Conservation (phyloP, 2,329 filamentous ascomycete genomes). For the Knoxdaviesia proteae region DNA sequence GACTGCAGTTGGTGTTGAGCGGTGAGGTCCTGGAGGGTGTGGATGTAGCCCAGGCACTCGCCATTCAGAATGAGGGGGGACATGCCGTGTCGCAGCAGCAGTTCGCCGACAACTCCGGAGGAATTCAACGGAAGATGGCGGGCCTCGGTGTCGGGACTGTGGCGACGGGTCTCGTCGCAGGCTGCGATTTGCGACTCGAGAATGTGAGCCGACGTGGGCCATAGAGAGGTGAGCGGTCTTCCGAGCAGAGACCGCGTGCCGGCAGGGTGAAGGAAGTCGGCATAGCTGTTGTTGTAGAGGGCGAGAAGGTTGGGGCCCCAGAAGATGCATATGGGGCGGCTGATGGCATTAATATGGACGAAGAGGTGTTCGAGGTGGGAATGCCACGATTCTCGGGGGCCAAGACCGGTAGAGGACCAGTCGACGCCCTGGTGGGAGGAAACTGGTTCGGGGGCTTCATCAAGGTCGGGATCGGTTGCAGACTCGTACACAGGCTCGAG, state of each 20-base stretch:
- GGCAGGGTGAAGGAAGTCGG: conserved; percentile 21
- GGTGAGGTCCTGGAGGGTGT: conserved; percentile 25
- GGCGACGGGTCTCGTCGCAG: not conserved
- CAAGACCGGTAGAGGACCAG: conserved; percentile 25
- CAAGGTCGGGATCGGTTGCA: too few relatives aligned
- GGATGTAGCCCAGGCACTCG: conserved; percentile 23
- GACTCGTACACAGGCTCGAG: too few relatives aligned
- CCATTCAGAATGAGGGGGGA: conserved; percentile 5
- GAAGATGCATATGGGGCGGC: conserved; percentile 35
- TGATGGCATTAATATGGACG: conserved; percentile 21
- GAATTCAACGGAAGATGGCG: not conserved
- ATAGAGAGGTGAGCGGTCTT: conserved; percentile 22
- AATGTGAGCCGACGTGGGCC: too few relatives aligned
- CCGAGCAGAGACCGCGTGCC: conserved; percentile 19
- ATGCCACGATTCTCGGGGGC: conserved; percentile 25
- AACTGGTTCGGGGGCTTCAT: too few relatives aligned
- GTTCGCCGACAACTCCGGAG: conserved; percentile 15
- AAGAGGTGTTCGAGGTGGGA: conserved; percentile 22
- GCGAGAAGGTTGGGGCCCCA: conserved; percentile 41
- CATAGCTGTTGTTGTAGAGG: conserved; percentile 47
- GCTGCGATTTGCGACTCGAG: not conserved
- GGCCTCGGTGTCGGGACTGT: not conserved
- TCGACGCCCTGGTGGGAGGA: conserved; percentile 11
- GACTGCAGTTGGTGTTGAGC: conserved; percentile 25
- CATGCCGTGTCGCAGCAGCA: too few relatives aligned